Conservation (phyloP, 805 yeast genomes). For the Tanozyma kutaoensis region DNA sequence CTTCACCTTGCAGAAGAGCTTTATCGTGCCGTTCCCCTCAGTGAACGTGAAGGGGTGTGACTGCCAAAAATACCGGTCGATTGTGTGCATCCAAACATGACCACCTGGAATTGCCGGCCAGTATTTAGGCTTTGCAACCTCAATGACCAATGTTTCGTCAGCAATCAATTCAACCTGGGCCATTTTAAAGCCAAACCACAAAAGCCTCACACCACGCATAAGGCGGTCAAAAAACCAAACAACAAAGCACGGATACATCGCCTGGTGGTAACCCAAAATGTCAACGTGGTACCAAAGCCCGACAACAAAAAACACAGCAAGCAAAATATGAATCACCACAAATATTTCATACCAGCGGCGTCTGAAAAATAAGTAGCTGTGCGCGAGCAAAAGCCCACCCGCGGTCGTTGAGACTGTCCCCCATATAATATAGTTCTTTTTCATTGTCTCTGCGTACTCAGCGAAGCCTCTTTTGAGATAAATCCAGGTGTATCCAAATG, state of each 20-base stretch:
- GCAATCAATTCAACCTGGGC: constrained; percentile 31
- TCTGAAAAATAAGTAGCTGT: constrained; percentile 24
- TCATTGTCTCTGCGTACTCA: constrained; percentile 2
- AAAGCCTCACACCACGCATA: constrained; percentile 39
- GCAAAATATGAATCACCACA: constrained; percentile 17
- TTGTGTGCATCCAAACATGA: constrained; percentile 45
- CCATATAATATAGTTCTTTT: constrained; percentile 4
- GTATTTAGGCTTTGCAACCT: constrained; percentile 39
- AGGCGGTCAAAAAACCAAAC: constrained; percentile 23
- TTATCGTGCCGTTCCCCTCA: no score
- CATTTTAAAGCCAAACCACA: constrained; percentile 45
- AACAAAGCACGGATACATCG: constrained; percentile 4
- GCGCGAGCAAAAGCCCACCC: constrained; percentile 5
- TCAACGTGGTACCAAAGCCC: constrained; percentile 37
- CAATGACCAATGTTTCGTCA: constrained; percentile 34
- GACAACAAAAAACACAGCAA: constrained; percentile 26
- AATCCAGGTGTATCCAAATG: constrained; percentile 3
- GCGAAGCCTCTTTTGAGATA: constrained; percentile 1
- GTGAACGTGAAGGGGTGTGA: constrained; percentile 57
- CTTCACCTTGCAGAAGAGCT: constrained; percentile 38
- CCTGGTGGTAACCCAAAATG: constrained; percentile 9
- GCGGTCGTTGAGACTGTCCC: constrained; percentile 3
- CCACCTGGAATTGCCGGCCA: no score
- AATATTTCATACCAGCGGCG: constrained; percentile 33
- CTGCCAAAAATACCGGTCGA: constrained; percentile 42